These are phyloP conservation scores for Termitomyces eurrhizus DNA, from an alignment of 768 basidiomycete species.

Conservation along the genomic window DNA sequence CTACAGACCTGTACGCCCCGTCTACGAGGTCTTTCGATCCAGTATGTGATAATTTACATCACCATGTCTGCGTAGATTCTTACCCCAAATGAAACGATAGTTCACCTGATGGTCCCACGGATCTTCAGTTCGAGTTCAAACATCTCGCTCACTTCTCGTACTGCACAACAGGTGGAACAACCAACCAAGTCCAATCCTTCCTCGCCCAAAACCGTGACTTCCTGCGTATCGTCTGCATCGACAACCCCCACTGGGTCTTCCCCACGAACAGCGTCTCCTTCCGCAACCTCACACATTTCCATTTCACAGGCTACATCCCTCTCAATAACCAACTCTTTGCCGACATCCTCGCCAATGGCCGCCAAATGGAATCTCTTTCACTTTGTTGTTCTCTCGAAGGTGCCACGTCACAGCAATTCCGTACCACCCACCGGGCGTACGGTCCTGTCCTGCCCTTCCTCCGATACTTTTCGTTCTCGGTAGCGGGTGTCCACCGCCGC, in stretches of 20 bases:
- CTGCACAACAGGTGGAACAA: conserved; percentile 38
- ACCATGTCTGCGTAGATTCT: background rate
- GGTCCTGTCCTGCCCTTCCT: conserved; percentile 51
- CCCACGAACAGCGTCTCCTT: conserved; percentile 50
- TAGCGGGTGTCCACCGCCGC: conserved; percentile 39
- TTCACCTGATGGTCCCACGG: conserved; percentile 39
- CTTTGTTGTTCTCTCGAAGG: conserved; percentile 55
- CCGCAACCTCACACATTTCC: conserved; percentile 60
- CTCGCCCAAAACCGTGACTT: conserved; percentile 48
- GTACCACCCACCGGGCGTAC: conserved; percentile 24
- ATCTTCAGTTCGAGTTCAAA: conserved; percentile 46
- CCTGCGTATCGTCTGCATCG: conserved; percentile 51
- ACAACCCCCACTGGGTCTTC: conserved; percentile 54
- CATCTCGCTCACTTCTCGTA: conserved; percentile 60
- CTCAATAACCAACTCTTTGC: conserved; percentile 46
- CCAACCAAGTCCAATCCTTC: conserved; percentile 39
- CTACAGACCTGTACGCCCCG: conserved; percentile 49
- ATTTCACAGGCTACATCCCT: conserved; percentile 57
- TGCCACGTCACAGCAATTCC: conserved; percentile 46
- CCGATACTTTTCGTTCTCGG: conserved; percentile 56
- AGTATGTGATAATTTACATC: conserved; percentile 29
- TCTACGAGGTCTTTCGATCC: conserved; percentile 52
- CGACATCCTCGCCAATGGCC: conserved; percentile 56
- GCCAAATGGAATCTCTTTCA: conserved; percentile 59
- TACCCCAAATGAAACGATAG: conserved; percentile 19